A percentile compares a stretch with the other conserved stretches of the same genome.
phyloP scores from a whole-genome alignment of 345 rosid species.

The Odontarrhena argentea region DNA sequence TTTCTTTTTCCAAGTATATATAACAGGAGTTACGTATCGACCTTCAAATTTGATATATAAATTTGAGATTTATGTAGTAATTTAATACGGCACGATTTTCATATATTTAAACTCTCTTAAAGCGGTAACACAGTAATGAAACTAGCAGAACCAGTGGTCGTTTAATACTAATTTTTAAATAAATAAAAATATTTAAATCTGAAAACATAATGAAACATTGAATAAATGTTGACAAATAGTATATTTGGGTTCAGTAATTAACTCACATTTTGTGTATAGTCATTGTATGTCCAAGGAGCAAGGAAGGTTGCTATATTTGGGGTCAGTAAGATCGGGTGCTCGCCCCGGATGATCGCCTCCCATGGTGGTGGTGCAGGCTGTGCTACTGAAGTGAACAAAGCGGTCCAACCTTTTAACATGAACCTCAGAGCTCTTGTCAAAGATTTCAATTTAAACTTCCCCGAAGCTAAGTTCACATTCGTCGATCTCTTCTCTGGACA shows the following conservation, averaged over 20 bases:
- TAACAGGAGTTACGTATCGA: no score
- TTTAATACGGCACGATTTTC: neutral
- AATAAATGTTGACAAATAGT: no score
- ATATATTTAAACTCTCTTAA: no score
- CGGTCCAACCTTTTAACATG: conserved; percentile 41
- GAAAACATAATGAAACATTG: no score
- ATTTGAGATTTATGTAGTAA: neutral
- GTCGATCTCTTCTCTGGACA: conserved; percentile 33
- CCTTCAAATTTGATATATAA: neutral
- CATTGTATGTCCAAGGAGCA: conserved; percentile 36
- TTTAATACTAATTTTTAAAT: no score
- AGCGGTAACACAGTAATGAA: no score
- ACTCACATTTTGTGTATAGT: conserved; percentile 15
- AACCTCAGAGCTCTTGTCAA: conserved; percentile 40
- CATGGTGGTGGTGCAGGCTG: conserved; percentile 41
- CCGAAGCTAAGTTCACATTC: conserved; percentile 41
- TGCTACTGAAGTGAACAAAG: conserved; percentile 33
- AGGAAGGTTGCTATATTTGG: conserved; percentile 50
- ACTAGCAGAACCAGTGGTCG: no score
- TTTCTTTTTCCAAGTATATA: no score
- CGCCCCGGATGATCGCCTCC: conserved; percentile 34
- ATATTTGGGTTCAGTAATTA: no score
- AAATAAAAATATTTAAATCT: no score
- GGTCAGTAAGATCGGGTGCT: conserved; percentile 44
- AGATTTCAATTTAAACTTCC: conserved; percentile 35